phyloP scores from a whole-genome alignment of 1,284 basidiomycete species.

The Marasmius tenuissimus region DNA sequence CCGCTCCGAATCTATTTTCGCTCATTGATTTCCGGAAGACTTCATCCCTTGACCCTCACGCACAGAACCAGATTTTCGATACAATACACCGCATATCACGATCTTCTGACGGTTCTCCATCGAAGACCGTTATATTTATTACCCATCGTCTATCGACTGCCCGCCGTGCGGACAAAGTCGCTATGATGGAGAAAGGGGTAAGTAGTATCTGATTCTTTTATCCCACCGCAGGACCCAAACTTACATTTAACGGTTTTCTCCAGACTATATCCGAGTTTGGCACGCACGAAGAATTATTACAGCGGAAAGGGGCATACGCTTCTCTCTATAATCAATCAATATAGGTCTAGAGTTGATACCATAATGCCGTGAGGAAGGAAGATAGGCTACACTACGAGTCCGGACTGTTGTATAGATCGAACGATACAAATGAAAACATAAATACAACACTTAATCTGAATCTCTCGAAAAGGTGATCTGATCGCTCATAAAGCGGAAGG shows the following conservation, averaged over 20 bases:
- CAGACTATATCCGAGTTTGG: conserved; percentile 81
- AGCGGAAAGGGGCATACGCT: conserved; percentile 62
- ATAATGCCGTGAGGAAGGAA: conserved; percentile 1
- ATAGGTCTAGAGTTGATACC: conserved; percentile 26
- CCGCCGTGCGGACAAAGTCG: conserved; percentile 78
- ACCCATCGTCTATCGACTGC: conserved; percentile 82
- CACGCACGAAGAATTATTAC: conserved; percentile 72
- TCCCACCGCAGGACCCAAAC: conserved; percentile 14
- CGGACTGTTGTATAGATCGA: background rate
- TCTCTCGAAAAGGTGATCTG: background rate
- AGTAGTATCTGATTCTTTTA: conserved; percentile 22
- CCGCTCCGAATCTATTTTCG: conserved; percentile 1
- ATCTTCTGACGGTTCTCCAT: conserved; percentile 49
- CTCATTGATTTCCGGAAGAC: conserved; percentile 43
- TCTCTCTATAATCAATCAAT: conserved; percentile 69
- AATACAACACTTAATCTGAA: too few species aligned
- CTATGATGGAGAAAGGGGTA: conserved; percentile 84
- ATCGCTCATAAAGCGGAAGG: conserved; percentile 28
- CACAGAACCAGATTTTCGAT: conserved; percentile 77
- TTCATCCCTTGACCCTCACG: conserved; percentile 77
- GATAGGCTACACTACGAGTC: conserved; percentile 4
- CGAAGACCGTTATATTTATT: conserved; percentile 80
- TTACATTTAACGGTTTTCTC: background rate
- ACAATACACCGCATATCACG: conserved; percentile 65
- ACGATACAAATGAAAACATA: too few species aligned